Percentiles rank a stretch among this genome's conserved stretches.
Evolutionary conservation across 2,329 filamentous ascomycete species (phyloP).

Genomic region (Dactylellina cionopaga): DNA sequence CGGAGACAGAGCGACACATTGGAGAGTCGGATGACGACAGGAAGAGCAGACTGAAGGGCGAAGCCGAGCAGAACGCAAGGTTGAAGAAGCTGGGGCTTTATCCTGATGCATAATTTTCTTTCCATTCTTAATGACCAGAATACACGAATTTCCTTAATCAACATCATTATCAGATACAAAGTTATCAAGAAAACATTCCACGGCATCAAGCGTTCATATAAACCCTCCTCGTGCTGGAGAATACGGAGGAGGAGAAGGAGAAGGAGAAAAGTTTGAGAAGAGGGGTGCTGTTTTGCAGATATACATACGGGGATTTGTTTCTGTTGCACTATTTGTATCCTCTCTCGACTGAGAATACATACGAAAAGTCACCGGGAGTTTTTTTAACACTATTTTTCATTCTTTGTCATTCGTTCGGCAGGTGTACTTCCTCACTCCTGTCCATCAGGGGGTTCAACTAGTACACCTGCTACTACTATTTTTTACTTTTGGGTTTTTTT

Average conservation of each 20-base stretch:
- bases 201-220: background rate
- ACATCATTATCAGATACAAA: background rate
- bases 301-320: no score
- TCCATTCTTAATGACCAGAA: slow-evolving; percentile 11
- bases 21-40: slow-evolving; percentile 63
- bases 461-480: no score
- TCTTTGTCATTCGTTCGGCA: no score
- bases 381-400: no score
- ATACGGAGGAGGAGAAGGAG: no score
- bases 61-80: slow-evolving; percentile 18
- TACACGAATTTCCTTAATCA: slow-evolving; percentile 45
- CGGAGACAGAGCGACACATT: slow-evolving; percentile 76
- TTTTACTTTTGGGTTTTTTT: no score
- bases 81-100: slow-evolving; percentile 24
- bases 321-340: no score
- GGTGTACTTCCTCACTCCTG: no score
- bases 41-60: slow-evolving; percentile 8
- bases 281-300: no score
- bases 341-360: no score
- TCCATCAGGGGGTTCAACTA: no score
- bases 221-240: background rate
- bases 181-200: background rate
- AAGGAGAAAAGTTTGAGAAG: background rate
- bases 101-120: background rate
- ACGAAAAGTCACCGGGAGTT: no score